A percentile compares a stretch with the other conserved stretches of the same genome.
phyloP scores from a whole-genome alignment of 2,329 filamentous ascomycete genomes.

The Fusarium caatingaense region DNA sequence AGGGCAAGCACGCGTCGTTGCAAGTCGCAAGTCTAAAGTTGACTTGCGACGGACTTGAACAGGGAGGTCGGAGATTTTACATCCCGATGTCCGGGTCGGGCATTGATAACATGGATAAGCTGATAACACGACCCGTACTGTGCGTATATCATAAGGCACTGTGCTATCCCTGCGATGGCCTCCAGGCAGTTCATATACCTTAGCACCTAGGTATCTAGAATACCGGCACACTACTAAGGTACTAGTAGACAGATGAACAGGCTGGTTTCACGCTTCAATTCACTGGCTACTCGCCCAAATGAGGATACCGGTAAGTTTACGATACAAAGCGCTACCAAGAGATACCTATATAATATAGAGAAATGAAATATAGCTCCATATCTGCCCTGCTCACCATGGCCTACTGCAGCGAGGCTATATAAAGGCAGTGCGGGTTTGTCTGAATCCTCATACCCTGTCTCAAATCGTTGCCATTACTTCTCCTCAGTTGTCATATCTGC shows the following conservation, averaged over 20 bases:
- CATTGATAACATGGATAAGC: constrained; percentile 5
- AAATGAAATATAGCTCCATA: constrained; percentile 6
- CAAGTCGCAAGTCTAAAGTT: constrained; percentile 28
- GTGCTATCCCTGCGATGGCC: neutral
- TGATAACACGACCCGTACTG: constrained; percentile 31
- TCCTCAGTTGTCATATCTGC: constrained; percentile 65
- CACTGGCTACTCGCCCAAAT: no score
- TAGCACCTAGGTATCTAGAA: neutral
- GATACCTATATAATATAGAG: constrained; percentile 7
- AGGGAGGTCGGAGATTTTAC: constrained; percentile 41
- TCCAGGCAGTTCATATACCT: neutral
- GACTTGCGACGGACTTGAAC: neutral
- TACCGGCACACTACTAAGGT: neutral
- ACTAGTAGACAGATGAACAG: neutral
- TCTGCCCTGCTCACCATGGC: neutral
- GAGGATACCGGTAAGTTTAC: neutral
- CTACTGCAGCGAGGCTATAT: neutral
- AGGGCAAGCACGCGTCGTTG: constrained; percentile 42
- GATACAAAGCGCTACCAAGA: neutral
- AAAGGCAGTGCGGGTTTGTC: neutral
- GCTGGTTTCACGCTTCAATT: no score
- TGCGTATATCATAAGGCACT: neutral
- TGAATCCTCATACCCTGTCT: neutral
- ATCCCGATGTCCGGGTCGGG: constrained; percentile 31
- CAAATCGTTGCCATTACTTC: constrained; percentile 42